Percentiles rank a stretch among this genome's conserved stretches.
These are phyloP conservation scores for Arxiozyma telluris DNA, from an alignment of 1,139 yeast genomes.

Conservation along the genomic window DNA sequence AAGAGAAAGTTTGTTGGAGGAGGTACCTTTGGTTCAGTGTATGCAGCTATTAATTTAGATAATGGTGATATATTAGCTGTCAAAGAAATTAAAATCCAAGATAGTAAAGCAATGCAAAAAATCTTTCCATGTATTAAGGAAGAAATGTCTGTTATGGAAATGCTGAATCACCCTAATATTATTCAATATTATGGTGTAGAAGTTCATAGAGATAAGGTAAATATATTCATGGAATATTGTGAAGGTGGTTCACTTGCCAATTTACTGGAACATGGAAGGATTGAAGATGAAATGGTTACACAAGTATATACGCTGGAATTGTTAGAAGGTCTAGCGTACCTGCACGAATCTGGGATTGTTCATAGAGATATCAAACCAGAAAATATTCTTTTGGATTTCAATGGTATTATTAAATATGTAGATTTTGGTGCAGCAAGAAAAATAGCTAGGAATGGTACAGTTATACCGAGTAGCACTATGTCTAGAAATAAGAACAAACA, in stretches of 20 bases:
- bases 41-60: slow-evolving; percentile 83
- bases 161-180: slow-evolving; percentile 90
- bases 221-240: slow-evolving; percentile 95
- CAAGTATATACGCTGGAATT: slow-evolving; percentile 87
- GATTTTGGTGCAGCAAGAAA: slow-evolving; percentile 98
- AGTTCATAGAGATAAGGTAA: slow-evolving; percentile 91
- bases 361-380: slow-evolving; percentile 97
- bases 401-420: slow-evolving; percentile 88
- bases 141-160: slow-evolving; percentile 93
- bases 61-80: slow-evolving; percentile 97
- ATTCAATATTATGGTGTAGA: slow-evolving; percentile 96
- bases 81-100: slow-evolving; percentile 87
- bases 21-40: slow-evolving; percentile 93
- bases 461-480: slow-evolving; percentile 1
- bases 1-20: slow-evolving; percentile 91
- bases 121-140: slow-evolving; percentile 85
- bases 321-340: slow-evolving; percentile 90
- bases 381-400: slow-evolving; percentile 79
- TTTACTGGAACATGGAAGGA: slow-evolving; percentile 77
- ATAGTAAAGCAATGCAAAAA: slow-evolving; percentile 74
- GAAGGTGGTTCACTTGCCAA: slow-evolving; percentile 92
- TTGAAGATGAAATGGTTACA: slow-evolving; percentile 89
- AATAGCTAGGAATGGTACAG: slow-evolving; percentile 49
- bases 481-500: neutral
- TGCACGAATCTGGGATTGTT: slow-evolving; percentile 92